Evolutionary conservation across 345 rosid species (phyloP), one percentile per base, ranked within the genome.

Genomic region (Excoecaria cochinchinensis): DNA sequence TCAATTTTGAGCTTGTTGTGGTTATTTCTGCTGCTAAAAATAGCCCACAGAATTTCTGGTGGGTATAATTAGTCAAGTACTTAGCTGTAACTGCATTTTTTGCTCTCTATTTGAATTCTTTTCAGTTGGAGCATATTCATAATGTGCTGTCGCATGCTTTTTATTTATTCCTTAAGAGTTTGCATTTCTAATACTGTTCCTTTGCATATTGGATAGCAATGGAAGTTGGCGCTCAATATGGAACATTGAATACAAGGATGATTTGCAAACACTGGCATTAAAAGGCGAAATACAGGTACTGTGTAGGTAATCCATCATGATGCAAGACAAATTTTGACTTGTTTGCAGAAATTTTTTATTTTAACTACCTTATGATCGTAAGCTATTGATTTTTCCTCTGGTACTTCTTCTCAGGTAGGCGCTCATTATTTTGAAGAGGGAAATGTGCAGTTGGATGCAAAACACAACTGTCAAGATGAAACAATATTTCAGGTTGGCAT

Each of bases 341-440:
- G 19, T 38, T 16, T 44, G 51, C 16, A 8, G 13, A 5, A 19
- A 15, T 31, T 31, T 69, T 50, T 3, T 50, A 25, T 36, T 17
- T 52, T 68, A 55, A 50, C 16, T 5, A 25, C 56, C 3, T 61
- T 14, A 50, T 8, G 44, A 24, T 17, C 47, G 24, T 67, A 36
- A 64, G 13, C 48, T 40, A 44, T 69, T 42, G 52, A 19, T 21
- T 71, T 52, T 74, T 53, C 48, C 46, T 31, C 3, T 56, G 15
- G 50, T 31, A 36, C 57, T 57, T 55, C 69, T 51, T 66, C 73
- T 72, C 85, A 93, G 99, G 99, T 95, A 78, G 94, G 85, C 40
- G 98, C 98, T 44, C 99, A 95, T 85, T 95, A 93, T 83, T 95
- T 93, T 80, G 99, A 95, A 80, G 98, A 95, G 87, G 98, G 99